Percentiles rank a stretch among this genome's conserved stretches.
These are phyloP conservation scores for Tulasnella sp. DNA, from an alignment of 768 basidiomycete genomes.

Conservation along the genomic window DNA sequence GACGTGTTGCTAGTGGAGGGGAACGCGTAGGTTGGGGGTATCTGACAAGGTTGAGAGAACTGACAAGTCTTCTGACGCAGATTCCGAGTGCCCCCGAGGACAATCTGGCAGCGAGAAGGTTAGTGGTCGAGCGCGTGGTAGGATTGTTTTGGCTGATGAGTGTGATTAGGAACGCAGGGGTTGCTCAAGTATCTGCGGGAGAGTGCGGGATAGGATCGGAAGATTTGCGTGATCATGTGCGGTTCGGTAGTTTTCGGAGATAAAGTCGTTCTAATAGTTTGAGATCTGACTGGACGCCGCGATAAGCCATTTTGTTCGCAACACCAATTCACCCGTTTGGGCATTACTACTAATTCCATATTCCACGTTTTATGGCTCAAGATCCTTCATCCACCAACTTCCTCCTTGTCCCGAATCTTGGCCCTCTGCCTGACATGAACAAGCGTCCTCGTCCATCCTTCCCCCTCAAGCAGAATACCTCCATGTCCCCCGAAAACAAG, in stretches of 20 bases:
- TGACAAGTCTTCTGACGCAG: constrained; percentile 28
- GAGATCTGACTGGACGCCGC: neutral
- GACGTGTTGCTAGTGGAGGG: constrained; percentile 78
- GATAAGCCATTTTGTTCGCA: neutral
- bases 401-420: neutral
- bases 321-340: neutral
- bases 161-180: constrained; percentile 15
- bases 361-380: neutral
- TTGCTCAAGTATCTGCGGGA: constrained; percentile 13
- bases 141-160: neutral
- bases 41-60: neutral
- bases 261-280: neutral
- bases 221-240: neutral
- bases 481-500: constrained; percentile 3
- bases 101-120: constrained; percentile 76
- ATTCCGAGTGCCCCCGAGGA: constrained; percentile 67
- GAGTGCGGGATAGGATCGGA: constrained; percentile 3
- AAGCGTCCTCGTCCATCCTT: constrained; percentile 1
- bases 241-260: constrained; percentile 7
- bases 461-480: neutral
- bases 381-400: neutral
- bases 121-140: constrained; percentile 5
- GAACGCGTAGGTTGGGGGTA: constrained; percentile 47
- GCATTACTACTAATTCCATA: neutral
- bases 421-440: neutral